Evolutionary conservation across 805 yeast genomes (phyloP).

Genomic region (Monosporozyma aerobia): DNA sequence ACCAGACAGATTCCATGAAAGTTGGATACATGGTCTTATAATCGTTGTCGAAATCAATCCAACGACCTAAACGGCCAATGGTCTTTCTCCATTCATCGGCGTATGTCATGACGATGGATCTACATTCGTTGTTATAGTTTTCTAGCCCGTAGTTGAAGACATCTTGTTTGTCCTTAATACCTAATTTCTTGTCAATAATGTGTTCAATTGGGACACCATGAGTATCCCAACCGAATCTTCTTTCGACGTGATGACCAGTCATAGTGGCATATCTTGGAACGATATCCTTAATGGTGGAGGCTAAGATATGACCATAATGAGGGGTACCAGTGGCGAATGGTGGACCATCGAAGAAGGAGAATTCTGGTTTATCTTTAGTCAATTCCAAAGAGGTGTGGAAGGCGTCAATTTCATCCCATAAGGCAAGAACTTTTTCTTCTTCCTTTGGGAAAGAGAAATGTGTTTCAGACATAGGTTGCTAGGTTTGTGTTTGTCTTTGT

Average conservation of each 20-base stretch:
- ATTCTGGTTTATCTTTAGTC: constrained; percentile 76
- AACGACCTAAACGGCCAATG: constrained; percentile 91
- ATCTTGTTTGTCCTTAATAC: constrained; percentile 87
- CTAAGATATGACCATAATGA: constrained; percentile 94
- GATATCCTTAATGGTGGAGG: constrained; percentile 94
- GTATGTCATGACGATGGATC: constrained; percentile 94
- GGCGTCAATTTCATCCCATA: constrained; percentile 92
- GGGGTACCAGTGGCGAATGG: constrained; percentile 99
- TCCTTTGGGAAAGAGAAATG: constrained; percentile 75
- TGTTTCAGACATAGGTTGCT: constrained; percentile 30
- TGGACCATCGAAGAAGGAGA: constrained; percentile 96
- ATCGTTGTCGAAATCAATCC: constrained; percentile 99
- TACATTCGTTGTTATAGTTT: constrained; percentile 89
- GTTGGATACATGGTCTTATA: constrained; percentile 92
- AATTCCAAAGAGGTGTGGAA: constrained; percentile 77
- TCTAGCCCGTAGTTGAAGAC: constrained; percentile 91
- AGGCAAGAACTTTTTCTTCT: constrained; percentile 70
- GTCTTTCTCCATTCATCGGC: constrained; percentile 92
- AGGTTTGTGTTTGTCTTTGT: not conserved
- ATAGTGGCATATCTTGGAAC: constrained; percentile 96
- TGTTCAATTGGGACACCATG: constrained; percentile 98
- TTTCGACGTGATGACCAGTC: constrained; percentile 93
- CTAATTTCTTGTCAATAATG: constrained; percentile 95
- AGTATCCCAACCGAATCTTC: constrained; percentile 99
- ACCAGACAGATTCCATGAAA: constrained; percentile 98